Base-by-base conservation (phyloP, 2,329 filamentous ascomycete genomes). In the Aaosphaeria arxii region DNA sequence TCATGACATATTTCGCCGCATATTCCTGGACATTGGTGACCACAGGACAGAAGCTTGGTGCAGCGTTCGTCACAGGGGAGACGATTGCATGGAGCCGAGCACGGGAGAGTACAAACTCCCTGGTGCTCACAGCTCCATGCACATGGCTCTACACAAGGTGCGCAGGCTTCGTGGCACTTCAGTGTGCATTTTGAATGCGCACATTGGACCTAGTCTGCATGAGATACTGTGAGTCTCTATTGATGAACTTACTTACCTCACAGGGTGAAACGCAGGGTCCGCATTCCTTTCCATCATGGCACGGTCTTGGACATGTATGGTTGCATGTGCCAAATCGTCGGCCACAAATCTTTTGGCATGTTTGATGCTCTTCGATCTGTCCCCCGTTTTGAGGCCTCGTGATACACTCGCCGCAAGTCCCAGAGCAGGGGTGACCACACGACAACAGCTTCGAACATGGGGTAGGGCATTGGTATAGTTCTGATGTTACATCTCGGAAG, bases 31-130 rank as follows among this genome's bases (percentile, higher is more conserved):
- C 52, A 50, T 47, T 31, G 9, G 32, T 88, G 84, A 1, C 81
- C 80, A 57, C 86, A 89, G 0, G 29, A 13, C 4, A 89, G 63
- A 0, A 49, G 11, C 30, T 78, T 71, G 3, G 70, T 58, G 58
- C 86, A 90, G 6, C 85, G 74, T 54, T 75, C 64, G 1, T 78
- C 79, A 61, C 86, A 90, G 1, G 86, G 87, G 0, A 88, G 59
- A 68, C 82, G 78, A 53, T 87, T 74, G 59, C 86, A 90, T 0
- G 86, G 85, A 0, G 80, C 85, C 0, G 83, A 83, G 51, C 86
- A 89, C 13, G 81, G 81, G 73, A 83, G 74, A 0, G 61, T 58
- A 51, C 48, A 42, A 30, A 57, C 17, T 63, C 59, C 17, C 47
- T 50, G 52, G 72, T 46, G 24, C 55, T 56, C 4, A 68, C 52